phyloP scores from a whole-genome alignment of 495 filamentous ascomycete genomes.

The Opeltia flavorubescens region DNA sequence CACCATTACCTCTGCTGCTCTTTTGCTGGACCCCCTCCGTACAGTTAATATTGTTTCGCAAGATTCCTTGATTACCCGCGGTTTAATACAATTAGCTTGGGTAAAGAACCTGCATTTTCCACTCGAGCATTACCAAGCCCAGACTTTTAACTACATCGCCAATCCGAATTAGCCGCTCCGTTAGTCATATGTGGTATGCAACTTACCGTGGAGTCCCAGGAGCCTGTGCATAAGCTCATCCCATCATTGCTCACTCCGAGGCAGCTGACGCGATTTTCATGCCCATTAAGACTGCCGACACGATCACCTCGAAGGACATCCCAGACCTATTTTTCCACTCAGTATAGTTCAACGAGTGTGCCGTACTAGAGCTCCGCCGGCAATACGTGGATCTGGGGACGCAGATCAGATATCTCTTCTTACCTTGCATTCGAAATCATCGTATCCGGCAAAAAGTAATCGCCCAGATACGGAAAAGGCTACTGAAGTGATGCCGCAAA shows the following conservation, averaged over 20 bases:
- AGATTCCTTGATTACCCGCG: too few relatives aligned
- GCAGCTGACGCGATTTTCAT: conserved; percentile 98
- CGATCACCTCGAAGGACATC: conserved; percentile 93
- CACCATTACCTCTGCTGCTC: not conserved
- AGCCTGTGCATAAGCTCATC: conserved; percentile 97
- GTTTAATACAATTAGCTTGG: too few relatives aligned
- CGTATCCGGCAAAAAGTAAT: conserved; percentile 92
- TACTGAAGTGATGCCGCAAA: conserved; percentile 96
- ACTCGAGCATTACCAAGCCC: conserved; percentile 59
- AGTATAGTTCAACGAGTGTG: not conserved
- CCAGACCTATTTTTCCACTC: conserved; percentile 60
- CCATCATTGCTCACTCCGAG: conserved; percentile 96
- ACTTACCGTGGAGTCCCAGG: conserved; percentile 97
- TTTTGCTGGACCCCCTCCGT: not conserved
- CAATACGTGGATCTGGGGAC: not conserved
- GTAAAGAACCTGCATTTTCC: too few relatives aligned
- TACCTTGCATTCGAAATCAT: conserved; percentile 99
- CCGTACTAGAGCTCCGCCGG: not conserved
- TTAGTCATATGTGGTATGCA: not conserved
- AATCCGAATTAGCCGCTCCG: not conserved
- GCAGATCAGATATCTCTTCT: conserved; percentile 8
- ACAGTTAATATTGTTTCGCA: too few relatives aligned
- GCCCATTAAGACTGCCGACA: conserved; percentile 87
- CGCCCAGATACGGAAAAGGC: conserved; percentile 95
- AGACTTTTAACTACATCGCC: conserved; percentile 61